These are phyloP conservation scores for Arabis alpina DNA, from an alignment of 345 rosid species.

Conservation along the genomic window DNA sequence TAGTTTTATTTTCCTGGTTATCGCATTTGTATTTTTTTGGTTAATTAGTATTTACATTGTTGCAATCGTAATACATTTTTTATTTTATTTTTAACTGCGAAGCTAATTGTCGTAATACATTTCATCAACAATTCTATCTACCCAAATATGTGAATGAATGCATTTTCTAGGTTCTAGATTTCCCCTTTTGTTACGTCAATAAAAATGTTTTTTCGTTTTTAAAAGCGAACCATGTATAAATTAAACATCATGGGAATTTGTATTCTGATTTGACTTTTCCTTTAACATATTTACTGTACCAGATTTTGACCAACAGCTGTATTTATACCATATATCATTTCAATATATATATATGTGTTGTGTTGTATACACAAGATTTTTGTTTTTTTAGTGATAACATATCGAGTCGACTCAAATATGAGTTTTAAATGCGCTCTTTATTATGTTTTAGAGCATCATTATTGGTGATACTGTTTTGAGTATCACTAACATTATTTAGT, in stretches of 20 bases:
- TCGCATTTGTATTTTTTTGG: not conserved
- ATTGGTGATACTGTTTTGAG: too few species aligned
- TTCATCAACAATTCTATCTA: not conserved
- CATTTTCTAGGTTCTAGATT: not conserved
- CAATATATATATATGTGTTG: too few species aligned
- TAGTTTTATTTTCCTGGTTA: not conserved
- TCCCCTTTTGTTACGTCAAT: not conserved
- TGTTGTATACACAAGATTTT: too few species aligned
- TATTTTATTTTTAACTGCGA: not conserved
- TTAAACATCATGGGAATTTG: constrained; percentile 23
- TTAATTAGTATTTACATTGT: not conserved
- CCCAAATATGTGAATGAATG: not conserved
- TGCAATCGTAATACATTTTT: not conserved
- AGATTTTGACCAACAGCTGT: constrained; percentile 29
- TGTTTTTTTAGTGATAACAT: too few species aligned
- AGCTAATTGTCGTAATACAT: not conserved
- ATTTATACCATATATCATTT: too few species aligned
- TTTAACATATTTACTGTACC: constrained; percentile 1
- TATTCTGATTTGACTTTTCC: constrained; percentile 32
- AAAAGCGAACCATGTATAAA: not conserved
- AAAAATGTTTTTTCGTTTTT: not conserved
- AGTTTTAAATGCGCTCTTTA: constrained; percentile 25
- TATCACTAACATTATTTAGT: too few species aligned
- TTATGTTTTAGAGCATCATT: too few species aligned
- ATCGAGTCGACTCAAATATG: not conserved